Conservation (phyloP, 192 early-diverging fungal species). For the Coemansia sp. region DNA sequence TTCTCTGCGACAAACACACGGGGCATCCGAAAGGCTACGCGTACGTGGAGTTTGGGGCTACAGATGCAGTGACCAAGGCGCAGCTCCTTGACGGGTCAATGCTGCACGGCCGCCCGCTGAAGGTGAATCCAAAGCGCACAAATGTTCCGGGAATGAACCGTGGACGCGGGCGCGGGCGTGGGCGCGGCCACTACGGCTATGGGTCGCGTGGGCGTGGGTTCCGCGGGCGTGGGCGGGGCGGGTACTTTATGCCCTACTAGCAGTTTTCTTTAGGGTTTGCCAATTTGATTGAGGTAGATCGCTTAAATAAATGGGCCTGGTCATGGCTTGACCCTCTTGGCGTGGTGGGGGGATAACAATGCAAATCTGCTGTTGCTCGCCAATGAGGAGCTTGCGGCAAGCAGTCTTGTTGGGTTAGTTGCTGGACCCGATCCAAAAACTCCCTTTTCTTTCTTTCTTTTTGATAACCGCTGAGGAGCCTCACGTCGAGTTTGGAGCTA, state of each 20-base stretch:
- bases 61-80: slow-evolving; percentile 74
- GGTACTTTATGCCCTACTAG: slow-evolving; percentile 41
- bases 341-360: neutral
- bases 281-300: neutral
- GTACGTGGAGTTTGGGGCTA: slow-evolving; percentile 94
- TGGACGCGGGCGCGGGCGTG: slow-evolving; percentile 70
- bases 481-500: neutral
- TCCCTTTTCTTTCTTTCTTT: neutral
- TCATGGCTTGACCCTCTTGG: neutral
- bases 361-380: too few species aligned
- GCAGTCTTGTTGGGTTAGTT: too few species aligned
- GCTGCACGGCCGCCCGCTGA: slow-evolving; percentile 80
- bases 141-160: slow-evolving; percentile 88
- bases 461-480: neutral
- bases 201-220: slow-evolving; percentile 43
- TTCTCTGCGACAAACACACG: slow-evolving; percentile 91
- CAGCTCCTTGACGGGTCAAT: slow-evolving; percentile 84
- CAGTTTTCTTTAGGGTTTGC: neutral
- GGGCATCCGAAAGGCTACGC: slow-evolving; percentile 91
- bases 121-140: slow-evolving; percentile 89
- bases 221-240: slow-evolving; percentile 44
- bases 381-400: too few species aligned
- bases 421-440: too few species aligned
- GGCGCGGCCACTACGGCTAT: slow-evolving; percentile 67
- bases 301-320: too few species aligned